Conservation (phyloP, 2,329 filamentous ascomycete genomes). For the Epichloe bromicola region DNA sequence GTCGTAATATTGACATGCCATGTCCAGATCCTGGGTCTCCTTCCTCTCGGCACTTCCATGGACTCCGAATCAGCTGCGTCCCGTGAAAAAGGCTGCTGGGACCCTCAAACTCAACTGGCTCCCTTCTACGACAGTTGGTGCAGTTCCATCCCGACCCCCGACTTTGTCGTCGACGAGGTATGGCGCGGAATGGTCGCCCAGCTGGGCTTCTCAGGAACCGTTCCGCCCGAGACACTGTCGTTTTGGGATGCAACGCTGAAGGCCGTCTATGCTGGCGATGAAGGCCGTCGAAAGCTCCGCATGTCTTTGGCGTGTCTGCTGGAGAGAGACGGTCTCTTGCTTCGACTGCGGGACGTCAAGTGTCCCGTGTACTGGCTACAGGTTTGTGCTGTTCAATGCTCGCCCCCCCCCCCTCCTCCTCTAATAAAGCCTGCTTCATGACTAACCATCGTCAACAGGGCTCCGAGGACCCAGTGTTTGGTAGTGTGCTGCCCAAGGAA, state of each 20-base stretch:
- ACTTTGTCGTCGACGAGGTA: conserved; percentile 33
- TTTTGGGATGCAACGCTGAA: conserved; percentile 35
- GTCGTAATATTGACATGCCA: not conserved
- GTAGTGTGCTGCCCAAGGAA: conserved; percentile 26
- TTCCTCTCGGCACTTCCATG: conserved; percentile 38
- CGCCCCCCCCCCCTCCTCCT: not conserved
- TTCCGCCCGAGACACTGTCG: conserved; percentile 20
- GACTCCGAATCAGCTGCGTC: conserved; percentile 36
- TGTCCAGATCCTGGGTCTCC: conserved; percentile 30
- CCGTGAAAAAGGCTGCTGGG: conserved; percentile 35
- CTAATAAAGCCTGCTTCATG: not conserved
- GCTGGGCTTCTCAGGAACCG: conserved; percentile 32
- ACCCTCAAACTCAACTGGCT: conserved; percentile 27
- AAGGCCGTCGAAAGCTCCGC: conserved; percentile 34
- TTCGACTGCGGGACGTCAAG: conserved; percentile 31
- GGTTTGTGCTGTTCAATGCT: conserved; percentile 15
- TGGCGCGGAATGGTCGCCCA: conserved; percentile 32
- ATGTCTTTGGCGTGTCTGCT: conserved; percentile 32
- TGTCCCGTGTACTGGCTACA: conserved; percentile 42
- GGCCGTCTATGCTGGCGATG: conserved; percentile 34
- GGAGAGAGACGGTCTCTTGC: conserved; percentile 33
- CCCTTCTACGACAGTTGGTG: conserved; percentile 32
- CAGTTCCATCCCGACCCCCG: conserved; percentile 24
- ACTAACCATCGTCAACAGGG: conserved; percentile 20
- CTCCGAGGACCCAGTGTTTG: conserved; percentile 31